Evolutionary conservation across 768 basidiomycete genomes (phyloP).

Genomic region (Mycena chlorophos): DNA sequence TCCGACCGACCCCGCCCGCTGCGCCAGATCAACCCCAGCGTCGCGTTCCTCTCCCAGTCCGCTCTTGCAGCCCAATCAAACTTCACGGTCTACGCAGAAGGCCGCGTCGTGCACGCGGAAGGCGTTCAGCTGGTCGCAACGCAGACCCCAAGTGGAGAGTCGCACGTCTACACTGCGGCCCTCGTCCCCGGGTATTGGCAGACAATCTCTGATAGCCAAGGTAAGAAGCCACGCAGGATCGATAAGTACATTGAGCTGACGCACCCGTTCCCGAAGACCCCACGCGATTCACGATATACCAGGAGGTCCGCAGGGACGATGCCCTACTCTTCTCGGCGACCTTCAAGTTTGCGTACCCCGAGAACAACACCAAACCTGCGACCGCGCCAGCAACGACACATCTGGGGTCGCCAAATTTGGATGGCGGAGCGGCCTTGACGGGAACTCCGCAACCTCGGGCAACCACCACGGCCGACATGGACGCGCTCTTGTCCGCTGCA

Average conservation of each 20-base stretch:
- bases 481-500: neutral
- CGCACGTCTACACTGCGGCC: constrained; percentile 53
- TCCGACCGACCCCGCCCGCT: constrained; percentile 55
- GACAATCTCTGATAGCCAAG: constrained; percentile 52
- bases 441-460: neutral
- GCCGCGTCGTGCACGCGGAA: constrained; percentile 54
- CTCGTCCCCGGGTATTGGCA: constrained; percentile 70
- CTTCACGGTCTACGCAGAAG: constrained; percentile 55
- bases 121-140: constrained; percentile 35
- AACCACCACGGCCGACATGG: neutral
- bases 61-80: constrained; percentile 52
- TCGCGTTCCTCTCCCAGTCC: constrained; percentile 58
- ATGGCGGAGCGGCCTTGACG: no score
- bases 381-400: neutral
- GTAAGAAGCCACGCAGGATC: constrained; percentile 38
- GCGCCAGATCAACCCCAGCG: constrained; percentile 61
- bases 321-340: constrained; percentile 54
- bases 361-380: no score
- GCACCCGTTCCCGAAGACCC: constrained; percentile 49
- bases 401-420: no score
- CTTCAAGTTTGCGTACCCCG: constrained; percentile 54
- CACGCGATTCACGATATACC: constrained; percentile 63
- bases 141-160: constrained; percentile 23
- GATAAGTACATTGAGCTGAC: neutral
- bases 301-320: constrained; percentile 52